Base-by-base conservation (phyloP, 2,329 filamentous ascomycete genomes). In the Atkinsonella hypoxylon region DNA sequence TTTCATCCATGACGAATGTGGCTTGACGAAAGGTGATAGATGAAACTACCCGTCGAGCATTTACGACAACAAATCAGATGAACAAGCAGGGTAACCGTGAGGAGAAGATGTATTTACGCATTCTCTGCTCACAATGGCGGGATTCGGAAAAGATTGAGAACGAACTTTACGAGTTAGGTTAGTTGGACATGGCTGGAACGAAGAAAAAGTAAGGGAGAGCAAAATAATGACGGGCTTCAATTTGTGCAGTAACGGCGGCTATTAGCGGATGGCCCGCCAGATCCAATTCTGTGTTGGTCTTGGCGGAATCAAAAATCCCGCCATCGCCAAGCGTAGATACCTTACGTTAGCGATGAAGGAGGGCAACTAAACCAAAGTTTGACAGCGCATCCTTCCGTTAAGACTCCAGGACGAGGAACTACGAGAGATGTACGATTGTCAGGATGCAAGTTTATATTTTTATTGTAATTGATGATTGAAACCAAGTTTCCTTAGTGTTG, bases 21-120 rank as follows among this genome's bases (percentile, higher is more conserved):
- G 64, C 62, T 68, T 68, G 60, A 67, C 64, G 57, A 54, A 56
- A 55, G 59, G 58, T 62, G 55, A 56, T 67, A 68, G 65, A 68
- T 67, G 52, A 31, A 30, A 56, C 51, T 50, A 39, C 52, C 57
- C 47, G 39, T 44, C 32, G 43, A 43, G 22, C 26, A 26, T 40
- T 15, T n/a, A 20, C 26, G n/a, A 49, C 9, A 31, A 32, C 20
- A 18, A 5, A 47, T 31, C 9, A 15, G 36, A 30, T 20, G 13
- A 30, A 18, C n/a, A 30, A 17, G 17, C 40, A 3, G 20, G 41
- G 4, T 13, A 17, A 13, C 11, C 7, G 10, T 11, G 32, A 18
- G n/a, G 48, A 38, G 9, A 6, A 38, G n/a, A 3, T 15, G 13
- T 26, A 32, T 13, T 30, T 12, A 17, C n/a, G 32, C 30, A 26